Conservation (phyloP, 352 stramenopile species). For the Globisporangium iwayamae region DNA sequence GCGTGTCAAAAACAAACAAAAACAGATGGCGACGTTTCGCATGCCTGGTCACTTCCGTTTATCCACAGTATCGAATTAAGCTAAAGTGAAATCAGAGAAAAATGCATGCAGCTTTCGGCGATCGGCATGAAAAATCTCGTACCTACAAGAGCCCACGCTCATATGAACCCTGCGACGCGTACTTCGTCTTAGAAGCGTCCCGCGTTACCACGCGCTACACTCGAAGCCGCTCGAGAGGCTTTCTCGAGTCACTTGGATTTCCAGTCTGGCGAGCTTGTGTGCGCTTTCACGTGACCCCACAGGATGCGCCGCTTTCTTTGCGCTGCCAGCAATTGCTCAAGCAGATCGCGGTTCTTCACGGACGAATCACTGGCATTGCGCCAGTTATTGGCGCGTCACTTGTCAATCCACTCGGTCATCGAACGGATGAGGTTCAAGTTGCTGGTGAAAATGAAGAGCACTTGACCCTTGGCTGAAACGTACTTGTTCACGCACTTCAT, state of each 20-base stretch:
- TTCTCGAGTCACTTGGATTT: background rate
- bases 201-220: background rate
- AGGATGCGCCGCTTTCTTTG: constrained; percentile 43
- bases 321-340: constrained; percentile 48
- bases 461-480: constrained; percentile 23
- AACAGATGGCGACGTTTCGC: background rate
- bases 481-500: constrained; percentile 68
- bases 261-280: constrained; percentile 34
- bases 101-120: background rate
- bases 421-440: constrained; percentile 78
- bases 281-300: constrained; percentile 66
- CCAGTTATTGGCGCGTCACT: constrained; percentile 64
- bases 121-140: background rate
- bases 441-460: constrained; percentile 75
- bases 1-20: background rate
- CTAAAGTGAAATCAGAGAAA: background rate
- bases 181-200: background rate
- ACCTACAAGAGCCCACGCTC: background rate
- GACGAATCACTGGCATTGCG: constrained; percentile 46
- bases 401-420: constrained; percentile 71
- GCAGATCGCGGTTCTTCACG: constrained; percentile 64
- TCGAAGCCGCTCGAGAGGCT: background rate
- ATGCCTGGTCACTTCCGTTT: background rate
- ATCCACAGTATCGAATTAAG: background rate
- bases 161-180: too few species aligned